Evolutionary conservation across 306 rosid species (phyloP).

Genomic region (Quercus cerris): DNA sequence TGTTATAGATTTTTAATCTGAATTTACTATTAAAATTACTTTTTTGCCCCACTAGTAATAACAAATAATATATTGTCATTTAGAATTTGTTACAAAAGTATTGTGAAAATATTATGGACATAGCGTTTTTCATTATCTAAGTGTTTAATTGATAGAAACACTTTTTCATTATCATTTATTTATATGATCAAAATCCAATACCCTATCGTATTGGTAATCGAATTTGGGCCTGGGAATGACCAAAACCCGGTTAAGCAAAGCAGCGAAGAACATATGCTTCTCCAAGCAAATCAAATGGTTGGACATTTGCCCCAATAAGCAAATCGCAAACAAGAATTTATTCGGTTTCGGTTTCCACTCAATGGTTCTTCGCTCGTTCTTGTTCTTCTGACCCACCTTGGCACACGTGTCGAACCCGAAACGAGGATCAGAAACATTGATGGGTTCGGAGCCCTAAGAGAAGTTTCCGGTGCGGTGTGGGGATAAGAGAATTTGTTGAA

Average conservation of each 20-base stretch:
- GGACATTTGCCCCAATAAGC: constrained; percentile 91
- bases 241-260: constrained; percentile 65
- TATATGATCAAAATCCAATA: constrained; percentile 72
- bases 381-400: constrained; percentile 30
- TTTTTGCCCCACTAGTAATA: too few relatives aligned
- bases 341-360: constrained; percentile 77
- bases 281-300: constrained; percentile 93
- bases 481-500: constrained; percentile 38
- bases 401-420: constrained; percentile 36
- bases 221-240: constrained; percentile 80
- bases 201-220: constrained; percentile 64
- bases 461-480: constrained; percentile 49
- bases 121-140: too few relatives aligned
- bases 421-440: constrained; percentile 22
- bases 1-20: too few relatives aligned
- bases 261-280: constrained; percentile 92
- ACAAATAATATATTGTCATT: too few relatives aligned
- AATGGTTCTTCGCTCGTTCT: constrained; percentile 49
- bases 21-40: too few relatives aligned
- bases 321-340: constrained; percentile 71
- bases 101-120: too few relatives aligned
- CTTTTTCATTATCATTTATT: too few relatives aligned
- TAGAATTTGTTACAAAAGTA: too few relatives aligned
- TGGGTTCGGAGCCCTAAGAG: neutral
- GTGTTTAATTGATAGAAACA: too few relatives aligned